A percentile compares a stretch with the other conserved stretches of the same genome.
phyloP scores from a whole-genome alignment of 2,329 filamentous ascomycete genomes.

The Myriosclerotinia curreyana region DNA sequence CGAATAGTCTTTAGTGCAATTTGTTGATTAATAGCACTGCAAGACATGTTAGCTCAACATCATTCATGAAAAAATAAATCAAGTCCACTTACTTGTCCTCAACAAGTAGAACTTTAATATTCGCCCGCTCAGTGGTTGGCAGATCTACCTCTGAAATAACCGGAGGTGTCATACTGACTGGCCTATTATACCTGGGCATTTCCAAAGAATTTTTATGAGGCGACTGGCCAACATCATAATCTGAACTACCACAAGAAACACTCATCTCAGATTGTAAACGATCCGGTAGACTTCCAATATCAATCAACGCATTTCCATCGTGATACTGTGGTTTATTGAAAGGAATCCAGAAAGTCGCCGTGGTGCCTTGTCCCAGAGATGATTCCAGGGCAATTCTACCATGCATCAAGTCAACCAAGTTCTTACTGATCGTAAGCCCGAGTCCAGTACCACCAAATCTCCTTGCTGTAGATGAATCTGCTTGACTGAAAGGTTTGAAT shows the following conservation, averaged over 20 bases:
- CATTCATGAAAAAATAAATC: background rate
- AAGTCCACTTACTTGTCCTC: slow-evolving; percentile 67
- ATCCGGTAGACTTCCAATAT: slow-evolving; percentile 64
- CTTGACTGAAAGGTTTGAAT: slow-evolving; percentile 80
- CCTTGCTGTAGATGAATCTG: slow-evolving; percentile 74
- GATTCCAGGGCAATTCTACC: slow-evolving; percentile 71
- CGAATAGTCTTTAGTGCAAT: slow-evolving; percentile 73
- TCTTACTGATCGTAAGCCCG: slow-evolving; percentile 78
- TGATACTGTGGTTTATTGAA: slow-evolving; percentile 66
- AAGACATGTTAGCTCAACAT: slow-evolving; percentile 12
- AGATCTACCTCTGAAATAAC: slow-evolving; percentile 49
- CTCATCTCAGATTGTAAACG: slow-evolving; percentile 62
- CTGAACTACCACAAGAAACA: slow-evolving; percentile 65
- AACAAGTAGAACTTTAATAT: slow-evolving; percentile 70
- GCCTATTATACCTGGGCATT: slow-evolving; percentile 22
- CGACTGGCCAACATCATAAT: slow-evolving; percentile 51
- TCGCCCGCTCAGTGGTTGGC: slow-evolving; percentile 55
- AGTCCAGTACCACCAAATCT: slow-evolving; percentile 77
- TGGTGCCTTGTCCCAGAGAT: slow-evolving; percentile 64
- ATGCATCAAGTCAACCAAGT: slow-evolving; percentile 74
- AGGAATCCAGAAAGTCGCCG: slow-evolving; percentile 72
- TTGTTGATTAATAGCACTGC: slow-evolving; percentile 65
- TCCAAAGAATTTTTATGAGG: slow-evolving; percentile 37
- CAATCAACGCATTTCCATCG: slow-evolving; percentile 51
- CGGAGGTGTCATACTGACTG: slow-evolving; percentile 33